A percentile compares a stretch with the other conserved stretches of the same genome.
phyloP scores from a whole-genome alignment of 768 basidiomycete species.

The Suillus cothurnatus region DNA sequence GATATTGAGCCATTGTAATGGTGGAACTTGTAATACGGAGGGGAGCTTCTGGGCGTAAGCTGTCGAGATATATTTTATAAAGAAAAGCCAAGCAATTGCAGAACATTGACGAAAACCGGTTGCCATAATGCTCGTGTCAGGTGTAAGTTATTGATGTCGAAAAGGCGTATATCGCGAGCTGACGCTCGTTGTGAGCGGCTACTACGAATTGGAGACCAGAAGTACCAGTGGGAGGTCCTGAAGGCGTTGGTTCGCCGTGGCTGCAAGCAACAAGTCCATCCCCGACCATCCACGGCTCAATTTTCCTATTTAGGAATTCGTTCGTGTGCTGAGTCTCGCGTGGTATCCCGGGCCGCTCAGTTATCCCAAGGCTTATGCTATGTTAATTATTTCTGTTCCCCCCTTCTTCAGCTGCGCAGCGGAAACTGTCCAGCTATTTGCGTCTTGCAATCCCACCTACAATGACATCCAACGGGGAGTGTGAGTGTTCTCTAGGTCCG shows the following conservation, averaged over 20 bases:
- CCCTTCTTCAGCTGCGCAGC: background rate
- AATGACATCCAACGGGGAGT: background rate
- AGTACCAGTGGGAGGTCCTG: constrained; percentile 1
- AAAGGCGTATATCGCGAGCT: constrained; percentile 19
- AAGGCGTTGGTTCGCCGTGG: constrained; percentile 17
- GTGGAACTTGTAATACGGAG: constrained; percentile 47
- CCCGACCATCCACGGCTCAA: constrained; percentile 7
- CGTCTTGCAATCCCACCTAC: background rate
- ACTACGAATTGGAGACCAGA: constrained; percentile 15
- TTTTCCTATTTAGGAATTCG: constrained; percentile 10
- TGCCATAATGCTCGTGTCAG: constrained; percentile 20
- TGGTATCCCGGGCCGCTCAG: background rate
- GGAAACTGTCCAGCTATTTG: background rate
- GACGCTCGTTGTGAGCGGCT: constrained; percentile 32
- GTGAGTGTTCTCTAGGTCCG: background rate
- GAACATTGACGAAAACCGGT: constrained; percentile 7
- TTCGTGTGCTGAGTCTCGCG: constrained; percentile 8
- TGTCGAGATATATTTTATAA: constrained; percentile 20
- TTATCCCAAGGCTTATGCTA: background rate
- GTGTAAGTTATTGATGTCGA: constrained; percentile 28
- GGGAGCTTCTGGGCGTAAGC: constrained; percentile 51
- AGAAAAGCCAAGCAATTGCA: constrained; percentile 18
- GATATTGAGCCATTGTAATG: constrained; percentile 69
- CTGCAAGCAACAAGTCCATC: constrained; percentile 10
- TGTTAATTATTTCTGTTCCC: background rate